Evolutionary conservation across 1,139 yeast species (phyloP).

Genomic region (Saccharomyces hybrid): DNA sequence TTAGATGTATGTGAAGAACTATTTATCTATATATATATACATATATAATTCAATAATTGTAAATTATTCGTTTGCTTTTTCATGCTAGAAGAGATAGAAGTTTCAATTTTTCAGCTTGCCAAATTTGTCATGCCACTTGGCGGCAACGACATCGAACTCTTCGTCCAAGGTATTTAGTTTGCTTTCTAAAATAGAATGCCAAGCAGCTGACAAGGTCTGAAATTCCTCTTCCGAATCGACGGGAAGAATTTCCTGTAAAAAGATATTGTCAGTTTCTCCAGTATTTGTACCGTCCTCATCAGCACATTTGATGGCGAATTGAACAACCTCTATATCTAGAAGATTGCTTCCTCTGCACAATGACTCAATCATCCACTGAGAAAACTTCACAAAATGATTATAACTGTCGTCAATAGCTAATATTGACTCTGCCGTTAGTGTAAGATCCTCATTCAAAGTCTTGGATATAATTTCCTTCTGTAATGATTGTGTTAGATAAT

Average conservation of each 20-base stretch:
- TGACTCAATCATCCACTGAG: conserved; percentile 32
- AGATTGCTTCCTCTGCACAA: conserved; percentile 16
- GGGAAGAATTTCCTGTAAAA: conserved; percentile 28
- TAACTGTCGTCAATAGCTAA: conserved; percentile 25
- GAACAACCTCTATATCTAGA: conserved; percentile 25
- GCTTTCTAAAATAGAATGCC: conserved; percentile 19
- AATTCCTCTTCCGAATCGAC: conserved; percentile 24
- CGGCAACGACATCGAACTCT: conserved; percentile 14
- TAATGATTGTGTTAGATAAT: conserved; percentile 27
- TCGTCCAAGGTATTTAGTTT: conserved; percentile 14
- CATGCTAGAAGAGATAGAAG: not conserved
- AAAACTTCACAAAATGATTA: conserved; percentile 30
- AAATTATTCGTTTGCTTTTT: not conserved
- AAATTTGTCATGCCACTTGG: conserved; percentile 22
- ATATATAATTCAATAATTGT: no score
- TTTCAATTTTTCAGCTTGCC: conserved; percentile 12
- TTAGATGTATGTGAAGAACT: no score
- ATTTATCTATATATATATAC: no score
- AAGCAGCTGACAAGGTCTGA: conserved; percentile 16
- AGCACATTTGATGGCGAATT: conserved; percentile 28
- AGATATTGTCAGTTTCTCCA: conserved; percentile 27
- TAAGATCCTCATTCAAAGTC: conserved; percentile 27
- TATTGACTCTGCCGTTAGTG: conserved; percentile 20
- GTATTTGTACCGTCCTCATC: conserved; percentile 26
- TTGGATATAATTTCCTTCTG: conserved; percentile 31